Evolutionary conservation across 1,284 basidiomycete genomes (phyloP).

Genomic region (Irpex lacteus): DNA sequence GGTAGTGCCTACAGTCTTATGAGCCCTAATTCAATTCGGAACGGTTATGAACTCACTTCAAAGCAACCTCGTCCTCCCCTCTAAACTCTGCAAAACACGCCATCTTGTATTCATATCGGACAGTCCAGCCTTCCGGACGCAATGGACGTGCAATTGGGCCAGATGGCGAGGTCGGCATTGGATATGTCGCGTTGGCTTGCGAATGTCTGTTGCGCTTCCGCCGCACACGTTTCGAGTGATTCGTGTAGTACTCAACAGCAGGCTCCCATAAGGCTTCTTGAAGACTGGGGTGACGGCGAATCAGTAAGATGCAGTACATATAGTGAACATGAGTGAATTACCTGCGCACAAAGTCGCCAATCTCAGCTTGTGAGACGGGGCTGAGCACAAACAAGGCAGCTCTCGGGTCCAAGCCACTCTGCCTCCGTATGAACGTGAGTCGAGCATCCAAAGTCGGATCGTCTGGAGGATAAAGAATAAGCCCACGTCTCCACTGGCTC

Average conservation of each 20-base stretch:
- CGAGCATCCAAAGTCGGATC: slow-evolving; percentile 81
- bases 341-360: slow-evolving; percentile 85
- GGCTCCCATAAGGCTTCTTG: slow-evolving; percentile 87
- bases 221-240: slow-evolving; percentile 88
- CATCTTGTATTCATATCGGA: slow-evolving; percentile 97
- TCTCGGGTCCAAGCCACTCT: slow-evolving; percentile 86
- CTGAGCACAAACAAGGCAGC: slow-evolving; percentile 94
- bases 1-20: slow-evolving; percentile 68
- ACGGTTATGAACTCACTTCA: slow-evolving; percentile 55
- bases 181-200: slow-evolving; percentile 46
- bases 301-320: neutral
- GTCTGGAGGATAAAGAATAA: slow-evolving; percentile 44
- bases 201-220: slow-evolving; percentile 83
- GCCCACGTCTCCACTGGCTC: neutral
- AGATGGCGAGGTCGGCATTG: slow-evolving; percentile 42
- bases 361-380: slow-evolving; percentile 79
- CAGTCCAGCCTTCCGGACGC: slow-evolving; percentile 87
- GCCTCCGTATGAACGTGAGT: slow-evolving; percentile 81
- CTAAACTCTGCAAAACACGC: slow-evolving; percentile 94
- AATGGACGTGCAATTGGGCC: slow-evolving; percentile 55
- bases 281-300: slow-evolving; percentile 46
- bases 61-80: slow-evolving; percentile 85
- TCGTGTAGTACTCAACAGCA: slow-evolving; percentile 89
- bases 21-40: slow-evolving; percentile 7
- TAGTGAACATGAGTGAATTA: slow-evolving; percentile 21